Evolutionary conservation across 768 basidiomycete genomes (phyloP).

Genomic region (Pleurotus giganteus): DNA sequence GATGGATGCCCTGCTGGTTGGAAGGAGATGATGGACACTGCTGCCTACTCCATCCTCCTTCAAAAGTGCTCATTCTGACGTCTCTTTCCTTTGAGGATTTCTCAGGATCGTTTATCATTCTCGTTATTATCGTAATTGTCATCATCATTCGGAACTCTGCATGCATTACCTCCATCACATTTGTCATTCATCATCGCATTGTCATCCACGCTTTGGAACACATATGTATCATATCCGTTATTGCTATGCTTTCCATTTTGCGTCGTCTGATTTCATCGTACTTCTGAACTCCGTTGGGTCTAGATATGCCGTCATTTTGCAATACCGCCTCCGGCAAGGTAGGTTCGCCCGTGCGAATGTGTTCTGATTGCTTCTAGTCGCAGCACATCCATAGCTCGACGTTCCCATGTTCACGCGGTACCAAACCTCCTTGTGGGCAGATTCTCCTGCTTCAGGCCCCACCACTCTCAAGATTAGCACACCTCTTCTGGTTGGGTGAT

Average conservation of each 20-base stretch:
- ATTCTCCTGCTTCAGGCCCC: background rate
- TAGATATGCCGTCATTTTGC: background rate
- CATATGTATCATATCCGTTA: slow-evolving; percentile 8
- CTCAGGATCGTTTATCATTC: background rate
- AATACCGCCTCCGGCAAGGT: too few species aligned
- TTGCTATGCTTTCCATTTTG: background rate
- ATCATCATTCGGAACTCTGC: slow-evolving; percentile 2
- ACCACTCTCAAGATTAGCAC: background rate
- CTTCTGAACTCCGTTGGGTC: background rate
- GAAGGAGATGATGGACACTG: background rate
- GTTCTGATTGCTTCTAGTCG: background rate
- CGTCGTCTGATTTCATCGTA: background rate
- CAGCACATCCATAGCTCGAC: background rate
- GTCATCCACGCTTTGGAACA: slow-evolving; percentile 2
- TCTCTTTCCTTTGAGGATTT: background rate
- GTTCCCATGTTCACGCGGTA: slow-evolving; percentile 8
- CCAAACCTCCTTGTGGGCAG: background rate
- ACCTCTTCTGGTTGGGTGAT: background rate
- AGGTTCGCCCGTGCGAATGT: too few species aligned
- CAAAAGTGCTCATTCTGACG: background rate
- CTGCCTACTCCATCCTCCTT: background rate
- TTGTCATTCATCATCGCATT: background rate
- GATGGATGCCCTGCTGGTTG: slow-evolving; percentile 7
- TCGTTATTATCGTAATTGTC: slow-evolving; percentile 6
- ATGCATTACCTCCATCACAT: background rate